A percentile compares a stretch with the other conserved stretches of the same genome.
These are phyloP conservation scores for Penicillium parvum DNA, from an alignment of 495 filamentous ascomycete species.

Conservation along the genomic window DNA sequence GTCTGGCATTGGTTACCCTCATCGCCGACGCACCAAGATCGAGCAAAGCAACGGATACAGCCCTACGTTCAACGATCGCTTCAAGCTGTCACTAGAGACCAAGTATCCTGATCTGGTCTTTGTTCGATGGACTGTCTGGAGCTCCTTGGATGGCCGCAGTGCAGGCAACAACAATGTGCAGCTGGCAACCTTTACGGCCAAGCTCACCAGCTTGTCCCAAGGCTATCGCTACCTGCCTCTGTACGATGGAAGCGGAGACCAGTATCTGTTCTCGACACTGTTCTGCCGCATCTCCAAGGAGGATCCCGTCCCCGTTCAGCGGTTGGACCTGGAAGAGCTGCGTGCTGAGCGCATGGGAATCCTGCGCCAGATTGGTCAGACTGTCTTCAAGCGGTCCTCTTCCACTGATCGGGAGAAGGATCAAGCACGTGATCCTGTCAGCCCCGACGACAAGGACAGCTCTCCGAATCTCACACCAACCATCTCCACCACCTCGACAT, in stretches of 20 bases:
- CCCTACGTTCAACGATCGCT: constrained; percentile 72
- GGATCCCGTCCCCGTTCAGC: constrained; percentile 47
- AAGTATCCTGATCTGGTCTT: constrained; percentile 92
- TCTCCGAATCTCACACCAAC: constrained; percentile 41
- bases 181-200: constrained; percentile 85
- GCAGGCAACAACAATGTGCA: constrained; percentile 60
- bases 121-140: constrained; percentile 87
- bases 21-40: constrained; percentile 72
- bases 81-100: constrained; percentile 74
- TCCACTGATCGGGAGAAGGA: constrained; percentile 46
- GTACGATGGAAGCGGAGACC: constrained; percentile 81
- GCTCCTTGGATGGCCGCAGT: constrained; percentile 63
- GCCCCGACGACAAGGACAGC: constrained; percentile 32
- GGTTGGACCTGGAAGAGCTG: constrained; percentile 44
- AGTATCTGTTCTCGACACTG: constrained; percentile 88
- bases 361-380: constrained; percentile 46
- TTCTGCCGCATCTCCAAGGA: constrained; percentile 81
- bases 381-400: constrained; percentile 47
- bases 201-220: constrained; percentile 81
- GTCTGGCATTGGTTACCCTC: constrained; percentile 69
- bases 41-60: constrained; percentile 87
- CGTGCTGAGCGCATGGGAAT: constrained; percentile 47
- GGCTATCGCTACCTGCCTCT: constrained; percentile 97
- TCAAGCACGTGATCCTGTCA: constrained; percentile 29
- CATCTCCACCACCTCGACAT: constrained; percentile 36